Base-by-base conservation (phyloP, 1,284 basidiomycete genomes). In the Boletus mariae region DNA sequence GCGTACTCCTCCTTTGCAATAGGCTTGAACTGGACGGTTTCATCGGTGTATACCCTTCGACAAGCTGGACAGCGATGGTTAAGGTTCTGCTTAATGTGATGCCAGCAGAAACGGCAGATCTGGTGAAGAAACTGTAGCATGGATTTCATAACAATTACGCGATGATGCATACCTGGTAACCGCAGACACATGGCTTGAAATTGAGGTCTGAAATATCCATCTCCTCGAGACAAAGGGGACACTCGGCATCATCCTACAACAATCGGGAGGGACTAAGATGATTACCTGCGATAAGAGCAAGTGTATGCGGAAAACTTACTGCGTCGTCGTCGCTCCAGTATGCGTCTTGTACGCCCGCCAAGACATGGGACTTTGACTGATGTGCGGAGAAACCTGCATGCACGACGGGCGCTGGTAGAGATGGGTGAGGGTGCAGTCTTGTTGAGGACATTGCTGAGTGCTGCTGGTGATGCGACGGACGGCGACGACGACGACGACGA, bases 71-170 rank as follows among this genome's bases (percentile, higher is more conserved):
- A 99, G 51, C 94, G 85, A 58, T 95, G 90, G 71, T 99, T 99
- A 56, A 97, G 78, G 74, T 97, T 92, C 76, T 94, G 84, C 78
- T 92, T 90, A 82, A 98, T 96, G 74, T 98, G 94, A 75, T 98
- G 93, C 87, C 95, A 99, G 73, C 97, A 99, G 76, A 99, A 99
- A 56, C 95, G 91, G 72, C 97, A 99, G 63, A 99, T 95, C 94
- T 98, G 61, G 40, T 57, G 57, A 51, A 61, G 58, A 58, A 54
- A 60, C 53, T 49, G 49, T 45, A 45, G 48, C 35, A 45, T 25
- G 26, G 49, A 48, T 49, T 55, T 55, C 53, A 60, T 54, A 58
- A 54, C 42, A 29, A 49, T 59, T 50, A 57, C 57, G 55, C 52
- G 34, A 57, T 47, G 35, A 47, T 47, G 51, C 75, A 65, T 69